These are phyloP conservation scores for Colletotrichum eremochloae DNA, from an alignment of 2,329 filamentous ascomycete genomes.

Conservation along the genomic window DNA sequence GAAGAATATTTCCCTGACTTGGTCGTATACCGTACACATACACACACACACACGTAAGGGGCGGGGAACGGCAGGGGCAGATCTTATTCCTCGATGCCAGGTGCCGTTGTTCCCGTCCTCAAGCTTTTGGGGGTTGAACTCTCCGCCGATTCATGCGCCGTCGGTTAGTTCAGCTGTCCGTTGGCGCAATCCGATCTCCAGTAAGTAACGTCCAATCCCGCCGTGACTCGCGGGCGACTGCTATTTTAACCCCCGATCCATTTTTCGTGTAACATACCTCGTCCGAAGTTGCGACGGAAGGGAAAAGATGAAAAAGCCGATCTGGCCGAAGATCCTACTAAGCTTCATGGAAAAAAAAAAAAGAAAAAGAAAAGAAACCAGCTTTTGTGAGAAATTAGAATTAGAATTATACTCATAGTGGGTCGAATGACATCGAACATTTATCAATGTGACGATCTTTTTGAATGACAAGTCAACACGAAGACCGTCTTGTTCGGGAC, in stretches of 20 bases:
- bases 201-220: not conserved
- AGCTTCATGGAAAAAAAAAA: not conserved
- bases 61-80: too few relatives aligned
- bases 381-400: not conserved
- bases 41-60: too few relatives aligned
- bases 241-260: not conserved
- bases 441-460: not conserved
- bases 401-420: not conserved
- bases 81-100: not conserved
- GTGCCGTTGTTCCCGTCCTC: not conserved
- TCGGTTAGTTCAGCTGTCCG: not conserved
- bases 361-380: not conserved
- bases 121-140: conserved; percentile 17
- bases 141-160: conserved; percentile 16
- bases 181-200: not conserved
- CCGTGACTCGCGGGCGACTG: conserved; percentile 23
- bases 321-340: not conserved
- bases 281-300: not conserved
- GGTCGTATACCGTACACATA: not conserved
- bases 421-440: not conserved
- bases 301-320: not conserved
- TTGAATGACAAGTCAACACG: not conserved
- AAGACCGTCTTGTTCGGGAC: not conserved
- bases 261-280: not conserved
- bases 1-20: not conserved